These are phyloP conservation scores for Trametopsis cervina DNA, from an alignment of 768 basidiomycete species.

Conservation along the genomic window DNA sequence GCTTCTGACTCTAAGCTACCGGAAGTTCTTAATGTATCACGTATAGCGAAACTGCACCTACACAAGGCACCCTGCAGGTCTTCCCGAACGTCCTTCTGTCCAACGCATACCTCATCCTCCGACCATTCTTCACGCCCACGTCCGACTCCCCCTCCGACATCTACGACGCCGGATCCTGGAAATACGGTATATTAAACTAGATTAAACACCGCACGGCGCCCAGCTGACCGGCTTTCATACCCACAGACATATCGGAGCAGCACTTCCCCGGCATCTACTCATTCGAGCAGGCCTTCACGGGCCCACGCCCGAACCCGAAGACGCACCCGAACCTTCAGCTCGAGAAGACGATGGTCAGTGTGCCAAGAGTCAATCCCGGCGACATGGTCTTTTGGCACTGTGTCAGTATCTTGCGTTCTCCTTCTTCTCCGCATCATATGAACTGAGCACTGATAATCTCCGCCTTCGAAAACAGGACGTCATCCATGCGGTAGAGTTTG, in stretches of 20 bases:
- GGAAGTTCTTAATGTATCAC: constrained; percentile 6
- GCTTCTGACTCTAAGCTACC: neutral
- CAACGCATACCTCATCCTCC: constrained; percentile 65
- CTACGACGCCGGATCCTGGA: constrained; percentile 21
- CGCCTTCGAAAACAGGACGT: constrained; percentile 28
- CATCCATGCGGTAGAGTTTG: constrained; percentile 39
- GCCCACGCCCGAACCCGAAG: constrained; percentile 42
- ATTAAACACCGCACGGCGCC: neutral
- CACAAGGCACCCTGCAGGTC: constrained; percentile 61
- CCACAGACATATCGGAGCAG: constrained; percentile 13
- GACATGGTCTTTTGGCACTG: constrained; percentile 80
- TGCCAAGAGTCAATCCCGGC: constrained; percentile 67
- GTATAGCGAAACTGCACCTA: constrained; percentile 55
- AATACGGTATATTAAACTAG: constrained; percentile 8
- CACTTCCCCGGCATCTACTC: constrained; percentile 29
- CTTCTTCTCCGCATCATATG: neutral
- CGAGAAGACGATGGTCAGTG: constrained; percentile 57
- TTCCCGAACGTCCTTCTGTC: constrained; percentile 61
- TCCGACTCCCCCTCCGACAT: constrained; percentile 22
- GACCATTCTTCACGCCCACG: constrained; percentile 66
- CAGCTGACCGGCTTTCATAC: neutral
- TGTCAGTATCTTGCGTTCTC: constrained; percentile 26
- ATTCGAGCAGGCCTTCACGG: constrained; percentile 23
- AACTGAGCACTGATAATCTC: too few species aligned
- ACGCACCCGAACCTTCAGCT: constrained; percentile 66